phyloP scores from a whole-genome alignment of 345 rosid species.

The Psidium guajava region DNA sequence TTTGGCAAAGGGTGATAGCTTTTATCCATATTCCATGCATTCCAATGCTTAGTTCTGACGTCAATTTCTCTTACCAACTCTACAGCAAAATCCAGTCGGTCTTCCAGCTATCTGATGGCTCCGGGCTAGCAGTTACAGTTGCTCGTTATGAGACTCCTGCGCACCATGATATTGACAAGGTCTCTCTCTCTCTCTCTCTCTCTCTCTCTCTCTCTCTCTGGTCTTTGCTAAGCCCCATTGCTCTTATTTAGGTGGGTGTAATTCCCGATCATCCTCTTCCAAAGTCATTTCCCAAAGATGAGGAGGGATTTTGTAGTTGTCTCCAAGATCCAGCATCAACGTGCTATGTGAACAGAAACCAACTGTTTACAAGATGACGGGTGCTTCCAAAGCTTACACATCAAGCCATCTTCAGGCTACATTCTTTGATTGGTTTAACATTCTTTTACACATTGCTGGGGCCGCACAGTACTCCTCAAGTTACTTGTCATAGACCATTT shows the following conservation, averaged over 20 bases:
- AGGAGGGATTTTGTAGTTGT: slow-evolving; percentile 66
- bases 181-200: slow-evolving; percentile 2
- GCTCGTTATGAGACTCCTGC: slow-evolving; percentile 97
- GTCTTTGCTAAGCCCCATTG: background rate
- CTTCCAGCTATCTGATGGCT: slow-evolving; percentile 89
- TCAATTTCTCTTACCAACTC: slow-evolving; percentile 1
- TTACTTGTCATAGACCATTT: background rate
- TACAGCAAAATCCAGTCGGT: slow-evolving; percentile 96
- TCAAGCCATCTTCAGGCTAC: background rate
- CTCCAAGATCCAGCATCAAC: slow-evolving; percentile 59
- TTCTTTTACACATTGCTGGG: background rate
- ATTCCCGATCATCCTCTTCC: slow-evolving; percentile 91
- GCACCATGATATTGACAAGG: slow-evolving; percentile 83
- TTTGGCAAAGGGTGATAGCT: slow-evolving; percentile 83
- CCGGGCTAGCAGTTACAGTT: slow-evolving; percentile 86
- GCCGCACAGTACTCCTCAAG: background rate
- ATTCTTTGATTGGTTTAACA: background rate
- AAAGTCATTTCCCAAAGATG: slow-evolving; percentile 64
- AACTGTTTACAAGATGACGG: slow-evolving; percentile 46
- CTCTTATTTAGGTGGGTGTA: slow-evolving; percentile 56
- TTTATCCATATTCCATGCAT: background rate
- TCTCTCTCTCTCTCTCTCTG: background rate
- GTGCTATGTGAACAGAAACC: slow-evolving; percentile 51
- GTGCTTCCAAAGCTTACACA: background rate
- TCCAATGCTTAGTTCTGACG: background rate